These are phyloP conservation scores for Carex arenaria DNA, from an alignment of 202 grass and related monocot species.

Conservation along the genomic window DNA sequence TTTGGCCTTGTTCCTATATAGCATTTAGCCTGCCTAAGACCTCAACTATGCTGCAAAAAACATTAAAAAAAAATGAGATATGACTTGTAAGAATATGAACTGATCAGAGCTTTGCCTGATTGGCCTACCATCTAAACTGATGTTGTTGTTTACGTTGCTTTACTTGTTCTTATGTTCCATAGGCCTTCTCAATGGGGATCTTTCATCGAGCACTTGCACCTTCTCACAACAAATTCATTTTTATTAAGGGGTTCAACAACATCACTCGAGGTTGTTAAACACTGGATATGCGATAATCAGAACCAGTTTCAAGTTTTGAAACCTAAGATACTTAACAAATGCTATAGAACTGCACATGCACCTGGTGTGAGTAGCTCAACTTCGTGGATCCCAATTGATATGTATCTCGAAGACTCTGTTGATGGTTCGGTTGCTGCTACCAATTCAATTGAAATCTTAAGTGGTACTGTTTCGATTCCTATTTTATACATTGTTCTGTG, in stretches of 20 bases:
- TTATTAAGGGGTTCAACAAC: slow-evolving; percentile 46
- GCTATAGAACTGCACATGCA: slow-evolving; percentile 40
- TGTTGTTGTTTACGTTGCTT: background rate
- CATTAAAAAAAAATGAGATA: background rate
- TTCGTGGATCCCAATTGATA: slow-evolving; percentile 83
- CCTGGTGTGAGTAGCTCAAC: slow-evolving; percentile 59
- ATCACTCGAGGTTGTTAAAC: slow-evolving; percentile 53
- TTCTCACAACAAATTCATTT: slow-evolving; percentile 72
- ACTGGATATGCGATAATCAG: slow-evolving; percentile 35
- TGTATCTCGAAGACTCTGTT: slow-evolving; percentile 98
- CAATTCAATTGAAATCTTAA: slow-evolving; percentile 92
- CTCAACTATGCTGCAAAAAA: background rate
- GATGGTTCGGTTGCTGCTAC: slow-evolving; percentile 83
- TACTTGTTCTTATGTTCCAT: slow-evolving; percentile 19
- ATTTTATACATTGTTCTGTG: background rate
- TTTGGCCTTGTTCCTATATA: background rate
- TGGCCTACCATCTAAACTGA: background rate
- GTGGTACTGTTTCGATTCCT: slow-evolving; percentile 36
- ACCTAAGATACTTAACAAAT: slow-evolving; percentile 42
- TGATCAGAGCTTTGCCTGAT: background rate
- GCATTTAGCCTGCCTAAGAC: background rate
- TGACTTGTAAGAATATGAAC: background rate
- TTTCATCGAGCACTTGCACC: slow-evolving; percentile 49
- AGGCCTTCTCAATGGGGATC: slow-evolving; percentile 66
- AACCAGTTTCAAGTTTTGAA: slow-evolving; percentile 42